phyloP scores from a whole-genome alignment of 176 grass and related monocot species.

The Raddia guianensis region DNA sequence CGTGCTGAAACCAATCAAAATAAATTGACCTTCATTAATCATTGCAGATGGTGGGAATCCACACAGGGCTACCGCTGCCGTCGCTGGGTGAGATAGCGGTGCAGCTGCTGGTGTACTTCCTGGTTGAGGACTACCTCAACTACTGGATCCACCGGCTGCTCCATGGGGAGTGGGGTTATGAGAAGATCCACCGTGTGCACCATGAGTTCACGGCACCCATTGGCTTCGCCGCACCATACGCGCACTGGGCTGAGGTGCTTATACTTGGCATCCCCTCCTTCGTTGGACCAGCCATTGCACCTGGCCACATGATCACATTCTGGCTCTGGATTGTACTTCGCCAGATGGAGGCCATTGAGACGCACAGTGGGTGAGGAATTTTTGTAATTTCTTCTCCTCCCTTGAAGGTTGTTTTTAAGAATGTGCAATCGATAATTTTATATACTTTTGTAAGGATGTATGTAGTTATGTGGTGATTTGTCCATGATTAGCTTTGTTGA shows the following conservation, averaged over 20 bases:
- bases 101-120: constrained; percentile 81
- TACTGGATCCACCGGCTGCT: constrained; percentile 91
- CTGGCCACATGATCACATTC: constrained; percentile 88
- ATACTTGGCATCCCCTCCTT: constrained; percentile 79
- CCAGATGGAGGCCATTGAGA: constrained; percentile 87
- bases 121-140: constrained; percentile 85
- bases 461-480: not conserved
- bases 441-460: not conserved
- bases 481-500: not conserved
- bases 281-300: constrained; percentile 64
- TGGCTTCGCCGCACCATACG: constrained; percentile 82
- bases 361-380: constrained; percentile 77
- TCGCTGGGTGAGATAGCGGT: constrained; percentile 68
- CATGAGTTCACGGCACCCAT: constrained; percentile 87
- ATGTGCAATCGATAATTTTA: not conserved
- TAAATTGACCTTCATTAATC: not conserved
- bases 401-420: not conserved
- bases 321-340: constrained; percentile 85
- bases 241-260: constrained; percentile 89
- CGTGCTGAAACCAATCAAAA: not conserved
- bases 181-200: constrained; percentile 82
- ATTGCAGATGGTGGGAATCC: constrained; percentile 76
- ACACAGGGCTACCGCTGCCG: constrained; percentile 64
- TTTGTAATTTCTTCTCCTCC: not conserved
- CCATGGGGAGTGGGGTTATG: constrained; percentile 78